These are phyloP conservation scores for Gynandropsis gynandra DNA, from an alignment of 345 rosid genomes.

Conservation along the genomic window DNA sequence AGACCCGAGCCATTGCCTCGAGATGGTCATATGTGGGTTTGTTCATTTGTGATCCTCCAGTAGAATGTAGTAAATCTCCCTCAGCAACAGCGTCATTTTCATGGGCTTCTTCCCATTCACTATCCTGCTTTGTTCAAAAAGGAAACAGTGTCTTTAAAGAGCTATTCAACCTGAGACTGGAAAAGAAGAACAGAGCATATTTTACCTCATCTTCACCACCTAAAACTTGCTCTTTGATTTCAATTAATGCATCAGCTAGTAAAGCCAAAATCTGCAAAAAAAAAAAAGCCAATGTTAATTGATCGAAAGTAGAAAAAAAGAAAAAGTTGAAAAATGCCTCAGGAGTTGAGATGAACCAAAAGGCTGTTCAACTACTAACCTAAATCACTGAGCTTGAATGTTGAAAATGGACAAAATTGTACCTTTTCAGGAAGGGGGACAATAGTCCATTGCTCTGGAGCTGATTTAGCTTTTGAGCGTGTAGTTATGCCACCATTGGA, in stretches of 20 bases:
- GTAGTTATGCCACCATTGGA: constrained; percentile 70
- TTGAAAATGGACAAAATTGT: constrained; percentile 18
- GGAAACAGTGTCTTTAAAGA: constrained; percentile 14
- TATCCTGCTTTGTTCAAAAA: constrained; percentile 35
- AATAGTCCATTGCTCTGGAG: constrained; percentile 84
- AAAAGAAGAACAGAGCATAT: too few species aligned
- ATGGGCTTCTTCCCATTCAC: constrained; percentile 86
- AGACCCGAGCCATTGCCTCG: constrained; percentile 67
- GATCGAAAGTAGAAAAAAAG: constrained; percentile 14
- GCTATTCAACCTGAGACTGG: background rate
- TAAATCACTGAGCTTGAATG: too few species aligned
- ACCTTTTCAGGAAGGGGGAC: constrained; percentile 79
- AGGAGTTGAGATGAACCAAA: constrained; percentile 7
- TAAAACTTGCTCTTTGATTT: constrained; percentile 71
- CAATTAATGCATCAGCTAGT: constrained; percentile 67
- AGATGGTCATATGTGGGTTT: constrained; percentile 67
- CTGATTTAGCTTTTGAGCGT: constrained; percentile 76
- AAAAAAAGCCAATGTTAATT: constrained; percentile 10
- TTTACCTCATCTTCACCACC: constrained; percentile 60
- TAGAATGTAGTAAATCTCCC: constrained; percentile 37
- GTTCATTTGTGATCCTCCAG: constrained; percentile 38
- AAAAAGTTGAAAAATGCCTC: constrained; percentile 9
- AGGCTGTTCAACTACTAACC: too few species aligned
- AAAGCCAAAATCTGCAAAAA: constrained; percentile 60
- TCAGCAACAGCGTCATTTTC: constrained; percentile 46